phyloP scores from a whole-genome alignment of 768 basidiomycete genomes.

The Ephemerocybe angulata region DNA sequence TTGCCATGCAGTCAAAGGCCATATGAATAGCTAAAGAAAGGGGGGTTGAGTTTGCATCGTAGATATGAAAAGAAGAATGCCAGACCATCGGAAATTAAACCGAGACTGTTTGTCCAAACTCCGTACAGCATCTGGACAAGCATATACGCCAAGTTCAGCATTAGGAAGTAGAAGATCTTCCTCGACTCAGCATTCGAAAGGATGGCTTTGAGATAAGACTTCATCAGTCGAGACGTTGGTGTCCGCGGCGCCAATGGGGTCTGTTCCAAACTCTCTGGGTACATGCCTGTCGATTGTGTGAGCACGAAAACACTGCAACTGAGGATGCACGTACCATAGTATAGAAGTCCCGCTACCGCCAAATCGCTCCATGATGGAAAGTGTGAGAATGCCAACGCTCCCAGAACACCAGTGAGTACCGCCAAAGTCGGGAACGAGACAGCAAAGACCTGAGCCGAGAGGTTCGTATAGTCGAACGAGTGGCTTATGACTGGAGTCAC shows the following conservation, averaged over 20 bases:
- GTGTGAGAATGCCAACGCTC: conserved; percentile 62
- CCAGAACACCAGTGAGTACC: conserved; percentile 49
- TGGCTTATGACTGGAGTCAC: conserved; percentile 48
- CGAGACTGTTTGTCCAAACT: conserved; percentile 95
- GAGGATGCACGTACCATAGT: conserved; percentile 46
- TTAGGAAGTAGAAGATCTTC: conserved; percentile 94
- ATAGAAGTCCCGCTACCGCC: conserved; percentile 53
- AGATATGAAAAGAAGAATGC: conserved; percentile 1
- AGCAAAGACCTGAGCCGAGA: conserved; percentile 53
- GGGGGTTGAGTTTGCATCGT: neutral
- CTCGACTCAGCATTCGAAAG: conserved; percentile 88
- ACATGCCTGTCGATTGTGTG: conserved; percentile 40
- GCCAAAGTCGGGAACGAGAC: conserved; percentile 55
- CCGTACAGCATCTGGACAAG: conserved; percentile 95
- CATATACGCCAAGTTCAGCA: conserved; percentile 96
- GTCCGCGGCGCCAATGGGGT: conserved; percentile 44
- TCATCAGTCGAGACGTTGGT: conserved; percentile 50
- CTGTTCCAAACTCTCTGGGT: conserved; percentile 42
- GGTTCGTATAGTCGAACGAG: conserved; percentile 44
- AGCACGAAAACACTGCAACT: neutral
- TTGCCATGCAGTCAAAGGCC: conserved; percentile 98
- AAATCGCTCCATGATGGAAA: conserved; percentile 57
- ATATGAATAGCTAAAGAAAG: conserved; percentile 86
- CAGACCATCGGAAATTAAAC: conserved; percentile 92
- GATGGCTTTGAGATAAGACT: conserved; percentile 84